Base-by-base conservation (phyloP, 352 stramenopile genomes). In the Achlya hypogyna region DNA sequence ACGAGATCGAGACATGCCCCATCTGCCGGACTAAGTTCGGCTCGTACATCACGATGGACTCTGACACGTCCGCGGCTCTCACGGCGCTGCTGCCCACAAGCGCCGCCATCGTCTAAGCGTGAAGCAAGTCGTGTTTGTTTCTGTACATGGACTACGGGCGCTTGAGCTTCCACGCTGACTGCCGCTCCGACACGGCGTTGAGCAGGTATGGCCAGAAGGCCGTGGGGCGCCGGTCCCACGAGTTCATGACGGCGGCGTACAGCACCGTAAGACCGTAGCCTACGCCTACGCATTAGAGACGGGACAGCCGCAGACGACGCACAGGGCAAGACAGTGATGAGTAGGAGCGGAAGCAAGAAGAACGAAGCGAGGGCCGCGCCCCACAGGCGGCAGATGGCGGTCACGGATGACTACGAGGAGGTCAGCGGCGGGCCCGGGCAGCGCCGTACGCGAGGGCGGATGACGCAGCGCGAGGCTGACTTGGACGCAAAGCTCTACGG, bases 281-380 rank as follows among this genome's bases (percentile, higher is more conserved):
- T 45, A 45, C 38, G n/a, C n/a, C n/a, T n/a, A n/a, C n/a, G n/a
- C n/a, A n/a, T n/a, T n/a, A n/a, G n/a, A n/a, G n/a, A n/a, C n/a
- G n/a, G n/a, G n/a, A n/a, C n/a, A n/a, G n/a, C n/a, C n/a, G 38
- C n/a, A 28, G 8, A n/a, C 20, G 16, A 75, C 75, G 63, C 84
- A 93, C 84, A 62, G 70, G 82, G 81, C 64, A 90, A 88, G 70
- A 89, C 89, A 34, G 79, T 86, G 72, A 88, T 80, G 72, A 88
- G 88, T 25, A 93, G 73, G 20, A 93, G 70, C 5, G 84, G 84
- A 28, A 89, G 69, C 45, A 86, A n/a, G 52, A 90, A 76, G 53
- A 78, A 85, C 43, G 76, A 83, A 27, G 86, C 54, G 18, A 75
- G 78, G 54, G 89, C 83, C 53, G 76, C 78, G 51, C 88, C 74